Evolutionary conservation across 2,329 filamentous ascomycete genomes (phyloP), one percentile per base, ranked within the genome.

Genomic region (Ophiostoma australiae): DNA sequence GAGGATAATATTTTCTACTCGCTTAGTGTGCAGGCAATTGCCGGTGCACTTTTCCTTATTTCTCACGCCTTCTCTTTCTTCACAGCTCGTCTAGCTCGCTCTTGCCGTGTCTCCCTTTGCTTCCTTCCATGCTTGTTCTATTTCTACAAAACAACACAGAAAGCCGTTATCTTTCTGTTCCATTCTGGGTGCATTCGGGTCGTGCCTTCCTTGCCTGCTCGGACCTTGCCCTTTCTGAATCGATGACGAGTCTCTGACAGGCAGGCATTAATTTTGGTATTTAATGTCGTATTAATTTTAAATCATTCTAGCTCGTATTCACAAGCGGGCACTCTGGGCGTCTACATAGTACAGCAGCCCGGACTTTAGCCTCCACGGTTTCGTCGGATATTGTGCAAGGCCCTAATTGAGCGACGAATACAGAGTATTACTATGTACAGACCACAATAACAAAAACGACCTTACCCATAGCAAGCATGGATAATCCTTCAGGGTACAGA

Each of bases 291-390:
- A 63, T 63, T 63, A 63, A 33, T 33, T 33, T 33, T 33, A 63
- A 63, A 8, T 63, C 33, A 20, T 5, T 33, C 17, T 33, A 63
- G 33, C 3, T 63, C 33, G 58, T 33, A 63, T 31, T 31, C 27
- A 48, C 8, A 33, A 10, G 27, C 27, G 58, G 70, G 48, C 41
- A 44, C 27, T 48, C 41, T 10, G 48, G 66, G 66, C 61, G 58
- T 63, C 55, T 44, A 31, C 27, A 31, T 31, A n/a, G n/a, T n/a
- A 67, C 67, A 66, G 70, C 41, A 68, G 67, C 35, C 55, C 71
- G 71, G 71, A 72, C 71, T 72, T 72, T 70, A 72, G 71, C 70
- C 65, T 68, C 58, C n/a, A 68, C 37, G 61, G 68, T 69, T 61
- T 27, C 41, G 71, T 72, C 71, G 71, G 68, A 65, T 70, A 65